Conservation (phyloP, 306 rosid genomes). For the Fagus sylvatica region DNA sequence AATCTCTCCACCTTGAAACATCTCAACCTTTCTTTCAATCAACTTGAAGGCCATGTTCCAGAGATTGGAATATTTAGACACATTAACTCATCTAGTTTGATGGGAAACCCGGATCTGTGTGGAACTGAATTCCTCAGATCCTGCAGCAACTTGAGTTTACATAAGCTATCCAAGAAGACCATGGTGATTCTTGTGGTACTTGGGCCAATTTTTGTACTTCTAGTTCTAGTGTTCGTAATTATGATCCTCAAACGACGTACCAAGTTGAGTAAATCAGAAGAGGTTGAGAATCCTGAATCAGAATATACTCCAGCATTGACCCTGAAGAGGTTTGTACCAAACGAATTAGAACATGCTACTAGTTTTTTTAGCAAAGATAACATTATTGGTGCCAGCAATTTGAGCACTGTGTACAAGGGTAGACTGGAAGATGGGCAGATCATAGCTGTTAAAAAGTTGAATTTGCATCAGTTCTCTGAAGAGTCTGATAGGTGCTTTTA, state of each 20-base stretch:
- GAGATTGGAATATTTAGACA: constrained; percentile 55
- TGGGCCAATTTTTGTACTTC: constrained; percentile 47
- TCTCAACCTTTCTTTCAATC: constrained; percentile 79
- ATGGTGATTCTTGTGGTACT: constrained; percentile 36
- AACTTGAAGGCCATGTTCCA: constrained; percentile 72
- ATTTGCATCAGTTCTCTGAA: constrained; percentile 58
- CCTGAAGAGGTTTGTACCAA: constrained; percentile 60
- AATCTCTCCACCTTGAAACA: constrained; percentile 54
- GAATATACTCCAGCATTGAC: constrained; percentile 32
- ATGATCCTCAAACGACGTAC: constrained; percentile 23
- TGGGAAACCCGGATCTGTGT: constrained; percentile 73
- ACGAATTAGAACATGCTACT: constrained; percentile 68
- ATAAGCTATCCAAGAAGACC: constrained; percentile 51
- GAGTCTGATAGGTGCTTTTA: constrained; percentile 67
- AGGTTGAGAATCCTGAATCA: constrained; percentile 40
- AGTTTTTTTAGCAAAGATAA: constrained; percentile 48
- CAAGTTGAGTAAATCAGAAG: constrained; percentile 12
- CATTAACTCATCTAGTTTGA: constrained; percentile 51
- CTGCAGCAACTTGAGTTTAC: constrained; percentile 42
- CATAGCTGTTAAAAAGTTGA: constrained; percentile 71
- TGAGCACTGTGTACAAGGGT: constrained; percentile 89
- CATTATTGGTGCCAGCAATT: constrained; percentile 65
- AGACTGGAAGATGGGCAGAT: constrained; percentile 49
- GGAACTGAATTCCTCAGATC: constrained; percentile 49
- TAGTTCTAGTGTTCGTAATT: constrained; percentile 38